Conservation (phyloP, 805 yeast genomes). For the Wickerhamiella brachini region DNA sequence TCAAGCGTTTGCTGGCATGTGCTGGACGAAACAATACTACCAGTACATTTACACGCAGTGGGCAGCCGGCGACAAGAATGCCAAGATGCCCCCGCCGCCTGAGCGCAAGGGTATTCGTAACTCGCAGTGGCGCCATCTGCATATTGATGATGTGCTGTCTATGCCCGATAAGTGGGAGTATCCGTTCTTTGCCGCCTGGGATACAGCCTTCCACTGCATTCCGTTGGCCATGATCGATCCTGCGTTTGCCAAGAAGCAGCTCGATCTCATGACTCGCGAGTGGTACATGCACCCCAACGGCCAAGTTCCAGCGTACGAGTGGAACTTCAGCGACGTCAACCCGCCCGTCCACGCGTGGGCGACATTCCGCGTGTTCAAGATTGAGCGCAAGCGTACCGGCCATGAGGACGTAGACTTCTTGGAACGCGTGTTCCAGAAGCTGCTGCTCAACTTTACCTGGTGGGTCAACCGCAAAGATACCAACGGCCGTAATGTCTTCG, state of each 20-base stretch:
- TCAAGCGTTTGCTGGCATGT: conserved; percentile 85
- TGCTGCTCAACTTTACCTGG: conserved; percentile 85
- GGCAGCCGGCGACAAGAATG: conserved; percentile 72
- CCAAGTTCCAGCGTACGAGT: conserved; percentile 93
- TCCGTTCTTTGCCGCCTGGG: conserved; percentile 96
- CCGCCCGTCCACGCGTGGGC: conserved; percentile 99
- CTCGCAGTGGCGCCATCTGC: conserved; percentile 77
- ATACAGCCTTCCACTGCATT: conserved; percentile 86
- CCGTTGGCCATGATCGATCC: conserved; percentile 92
- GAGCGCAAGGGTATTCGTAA: conserved; percentile 81
- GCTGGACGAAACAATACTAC: conserved; percentile 90
- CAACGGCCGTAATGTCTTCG: conserved; percentile 79
- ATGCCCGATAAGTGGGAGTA: conserved; percentile 95
- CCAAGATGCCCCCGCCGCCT: conserved; percentile 61
- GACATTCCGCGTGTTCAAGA: conserved; percentile 70
- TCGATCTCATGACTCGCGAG: conserved; percentile 75
- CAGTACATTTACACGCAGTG: conserved; percentile 76
- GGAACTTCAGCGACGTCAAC: conserved; percentile 92
- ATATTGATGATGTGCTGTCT: conserved; percentile 74
- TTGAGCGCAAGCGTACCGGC: conserved; percentile 78
- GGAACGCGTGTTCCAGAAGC: conserved; percentile 86
- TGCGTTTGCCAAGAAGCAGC: conserved; percentile 76
- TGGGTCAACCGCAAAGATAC: conserved; percentile 90
- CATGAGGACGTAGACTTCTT: conserved; percentile 65
- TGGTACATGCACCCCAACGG: conserved; percentile 99